A percentile compares a stretch with the other conserved stretches of the same genome.
These are phyloP conservation scores for Tylopilus orsonianus DNA, from an alignment of 1,284 basidiomycete genomes.

Conservation along the genomic window DNA sequence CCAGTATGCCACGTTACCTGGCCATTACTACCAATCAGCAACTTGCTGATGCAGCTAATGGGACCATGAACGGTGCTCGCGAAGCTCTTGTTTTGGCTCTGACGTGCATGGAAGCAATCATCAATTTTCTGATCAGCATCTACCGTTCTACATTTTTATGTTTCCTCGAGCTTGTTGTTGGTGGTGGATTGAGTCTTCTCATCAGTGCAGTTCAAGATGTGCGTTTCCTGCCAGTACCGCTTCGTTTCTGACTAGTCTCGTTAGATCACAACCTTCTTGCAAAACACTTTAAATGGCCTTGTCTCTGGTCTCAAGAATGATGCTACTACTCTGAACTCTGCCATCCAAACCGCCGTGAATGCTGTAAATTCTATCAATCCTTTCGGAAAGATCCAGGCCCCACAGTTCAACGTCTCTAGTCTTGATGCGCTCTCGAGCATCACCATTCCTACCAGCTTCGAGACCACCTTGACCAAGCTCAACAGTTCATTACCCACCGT, in stretches of 20 bases:
- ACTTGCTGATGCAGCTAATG: constrained; percentile 76
- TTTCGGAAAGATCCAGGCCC: constrained; percentile 63
- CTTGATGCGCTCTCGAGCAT: constrained; percentile 77
- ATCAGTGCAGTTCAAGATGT: constrained; percentile 83
- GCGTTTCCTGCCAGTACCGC: constrained; percentile 27
- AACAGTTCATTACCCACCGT: constrained; percentile 84
- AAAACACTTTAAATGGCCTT: constrained; percentile 57
- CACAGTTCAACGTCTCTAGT: constrained; percentile 71
- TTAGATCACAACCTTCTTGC: constrained; percentile 72
- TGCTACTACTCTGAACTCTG: constrained; percentile 65
- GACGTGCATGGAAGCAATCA: constrained; percentile 81
- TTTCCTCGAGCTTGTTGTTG: constrained; percentile 87
- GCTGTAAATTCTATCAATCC: constrained; percentile 73
- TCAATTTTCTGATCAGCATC: constrained; percentile 89
- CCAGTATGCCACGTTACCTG: constrained; percentile 85
- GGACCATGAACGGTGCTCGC: constrained; percentile 74
- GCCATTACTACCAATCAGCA: constrained; percentile 82
- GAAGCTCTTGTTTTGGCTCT: constrained; percentile 70
- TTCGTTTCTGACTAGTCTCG: constrained; percentile 10
- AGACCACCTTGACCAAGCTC: constrained; percentile 68
- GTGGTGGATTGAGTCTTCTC: constrained; percentile 77
- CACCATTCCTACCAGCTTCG: constrained; percentile 78
- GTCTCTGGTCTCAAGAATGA: constrained; percentile 72
- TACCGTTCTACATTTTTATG: constrained; percentile 92
- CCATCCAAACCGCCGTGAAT: constrained; percentile 64